phyloP scores from a whole-genome alignment of 1,139 yeast genomes.

The Zhuliangozyma parablackwelliae region DNA sequence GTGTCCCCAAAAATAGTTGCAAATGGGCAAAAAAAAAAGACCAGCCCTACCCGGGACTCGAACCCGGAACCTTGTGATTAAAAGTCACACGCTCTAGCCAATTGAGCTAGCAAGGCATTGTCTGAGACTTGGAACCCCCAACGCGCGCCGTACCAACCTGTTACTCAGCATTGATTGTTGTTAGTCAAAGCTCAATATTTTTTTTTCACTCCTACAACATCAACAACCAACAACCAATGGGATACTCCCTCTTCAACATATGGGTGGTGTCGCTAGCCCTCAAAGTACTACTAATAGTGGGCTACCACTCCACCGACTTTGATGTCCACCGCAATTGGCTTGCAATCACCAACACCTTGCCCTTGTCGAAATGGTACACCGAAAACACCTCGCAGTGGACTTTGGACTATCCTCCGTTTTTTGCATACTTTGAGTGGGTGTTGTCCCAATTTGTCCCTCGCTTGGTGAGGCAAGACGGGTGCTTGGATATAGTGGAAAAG shows the following conservation, averaged over 20 bases:
- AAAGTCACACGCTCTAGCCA: slow-evolving; percentile 46
- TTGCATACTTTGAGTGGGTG: slow-evolving; percentile 89
- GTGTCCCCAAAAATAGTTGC: too few relatives aligned
- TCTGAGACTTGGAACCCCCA: background rate
- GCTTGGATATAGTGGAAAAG: slow-evolving; percentile 61
- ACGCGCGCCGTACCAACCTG: too few relatives aligned
- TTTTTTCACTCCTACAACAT: too few relatives aligned
- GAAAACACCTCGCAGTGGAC: slow-evolving; percentile 93
- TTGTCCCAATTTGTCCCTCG: slow-evolving; percentile 69
- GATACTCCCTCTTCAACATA: slow-evolving; percentile 31
- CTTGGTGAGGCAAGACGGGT: slow-evolving; percentile 65
- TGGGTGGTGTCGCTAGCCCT: slow-evolving; percentile 38
- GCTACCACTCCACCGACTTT: slow-evolving; percentile 84
- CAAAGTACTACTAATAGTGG: slow-evolving; percentile 32
- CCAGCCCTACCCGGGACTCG: slow-evolving; percentile 48
- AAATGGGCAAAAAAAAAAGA: slow-evolving; percentile 7
- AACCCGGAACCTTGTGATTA: slow-evolving; percentile 48
- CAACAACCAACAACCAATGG: background rate
- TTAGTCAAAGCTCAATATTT: too few relatives aligned
- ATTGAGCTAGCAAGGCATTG: slow-evolving; percentile 42
- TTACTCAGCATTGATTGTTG: too few relatives aligned
- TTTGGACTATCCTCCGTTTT: slow-evolving; percentile 94
- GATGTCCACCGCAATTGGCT: slow-evolving; percentile 98
- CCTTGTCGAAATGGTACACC: slow-evolving; percentile 74
- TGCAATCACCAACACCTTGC: slow-evolving; percentile 80